Evolutionary conservation across 2,329 filamentous ascomycete species (phyloP).

Genomic region (Fusarium oxysporum): DNA sequence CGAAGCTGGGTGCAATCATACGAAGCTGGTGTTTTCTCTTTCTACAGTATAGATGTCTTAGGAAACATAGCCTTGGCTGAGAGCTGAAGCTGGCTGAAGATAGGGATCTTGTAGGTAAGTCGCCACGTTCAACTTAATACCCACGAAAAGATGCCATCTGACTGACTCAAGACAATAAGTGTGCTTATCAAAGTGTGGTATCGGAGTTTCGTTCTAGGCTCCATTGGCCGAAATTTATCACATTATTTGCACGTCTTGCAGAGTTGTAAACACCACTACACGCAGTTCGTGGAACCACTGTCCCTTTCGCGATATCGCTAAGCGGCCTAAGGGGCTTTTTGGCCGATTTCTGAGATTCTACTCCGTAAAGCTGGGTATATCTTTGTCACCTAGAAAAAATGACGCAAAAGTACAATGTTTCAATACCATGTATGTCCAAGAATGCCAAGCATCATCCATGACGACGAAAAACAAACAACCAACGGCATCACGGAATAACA

Average conservation of each 20-base stretch:
- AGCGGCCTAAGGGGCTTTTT: not conserved
- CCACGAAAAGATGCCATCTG: fast-evolving
- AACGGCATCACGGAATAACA: not conserved
- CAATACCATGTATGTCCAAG: not conserved
- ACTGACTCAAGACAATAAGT: too few species aligned
- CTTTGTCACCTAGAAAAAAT: too few species aligned
- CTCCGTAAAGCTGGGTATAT: not conserved
- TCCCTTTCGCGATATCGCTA: not conserved
- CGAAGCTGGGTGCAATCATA: too few species aligned
- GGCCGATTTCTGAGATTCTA: fast-evolving
- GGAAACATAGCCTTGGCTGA: not conserved
- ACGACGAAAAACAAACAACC: not conserved
- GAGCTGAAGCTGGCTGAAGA: not conserved
- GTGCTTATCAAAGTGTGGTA: not conserved
- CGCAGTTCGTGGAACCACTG: too few species aligned
- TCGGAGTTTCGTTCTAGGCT: too few species aligned
- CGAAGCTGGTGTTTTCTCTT: not conserved
- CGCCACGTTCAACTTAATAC: not conserved
- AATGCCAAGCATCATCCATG: not conserved
- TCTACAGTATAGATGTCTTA: not conserved
- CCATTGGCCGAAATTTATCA: not conserved
- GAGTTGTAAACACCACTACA: not conserved
- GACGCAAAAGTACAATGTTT: not conserved
- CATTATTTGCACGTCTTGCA: not conserved
- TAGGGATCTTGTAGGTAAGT: not conserved